Evolutionary conservation across 2,329 filamentous ascomycete genomes (phyloP).

Genomic region (Xylariaceae sp.): DNA sequence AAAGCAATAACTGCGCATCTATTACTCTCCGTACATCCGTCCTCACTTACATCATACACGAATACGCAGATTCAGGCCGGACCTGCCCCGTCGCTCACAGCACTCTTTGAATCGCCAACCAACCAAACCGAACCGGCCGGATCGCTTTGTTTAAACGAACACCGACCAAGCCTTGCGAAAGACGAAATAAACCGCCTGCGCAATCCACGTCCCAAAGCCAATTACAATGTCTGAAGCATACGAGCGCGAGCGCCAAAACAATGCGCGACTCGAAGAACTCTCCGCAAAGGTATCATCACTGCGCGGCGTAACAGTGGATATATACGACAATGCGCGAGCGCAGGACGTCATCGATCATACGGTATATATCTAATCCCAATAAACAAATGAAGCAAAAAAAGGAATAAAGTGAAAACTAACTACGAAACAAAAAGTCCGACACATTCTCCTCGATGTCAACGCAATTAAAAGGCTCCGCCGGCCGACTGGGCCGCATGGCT

Average conservation of each 20-base stretch:
- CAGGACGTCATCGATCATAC: slow-evolving; percentile 85
- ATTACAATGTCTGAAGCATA: slow-evolving; percentile 65
- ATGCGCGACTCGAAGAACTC: slow-evolving; percentile 86
- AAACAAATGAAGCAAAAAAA: neutral
- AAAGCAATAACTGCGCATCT: neutral
- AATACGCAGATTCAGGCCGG: too few species aligned
- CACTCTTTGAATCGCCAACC: too few species aligned
- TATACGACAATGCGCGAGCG: slow-evolving; percentile 89
- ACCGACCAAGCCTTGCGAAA: neutral
- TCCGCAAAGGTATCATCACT: slow-evolving; percentile 86
- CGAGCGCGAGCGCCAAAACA: slow-evolving; percentile 85
- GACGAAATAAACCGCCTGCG: slow-evolving; percentile 1
- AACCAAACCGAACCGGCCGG: too few species aligned
- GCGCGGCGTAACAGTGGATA: slow-evolving; percentile 91
- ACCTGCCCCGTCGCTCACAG: too few species aligned
- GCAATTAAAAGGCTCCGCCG: slow-evolving; percentile 76
- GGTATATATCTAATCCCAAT: slow-evolving; percentile 43
- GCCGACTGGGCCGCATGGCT: slow-evolving; percentile 82
- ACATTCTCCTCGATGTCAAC: slow-evolving; percentile 85
- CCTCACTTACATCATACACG: too few species aligned
- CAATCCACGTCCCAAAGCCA: neutral
- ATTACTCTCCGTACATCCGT: too few species aligned
- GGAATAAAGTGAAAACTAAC: neutral
- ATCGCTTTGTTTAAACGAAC: neutral
- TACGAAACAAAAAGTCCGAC: slow-evolving; percentile 57